phyloP scores from a whole-genome alignment of 1,284 basidiomycete genomes.

The Rhodotorula sp. region DNA sequence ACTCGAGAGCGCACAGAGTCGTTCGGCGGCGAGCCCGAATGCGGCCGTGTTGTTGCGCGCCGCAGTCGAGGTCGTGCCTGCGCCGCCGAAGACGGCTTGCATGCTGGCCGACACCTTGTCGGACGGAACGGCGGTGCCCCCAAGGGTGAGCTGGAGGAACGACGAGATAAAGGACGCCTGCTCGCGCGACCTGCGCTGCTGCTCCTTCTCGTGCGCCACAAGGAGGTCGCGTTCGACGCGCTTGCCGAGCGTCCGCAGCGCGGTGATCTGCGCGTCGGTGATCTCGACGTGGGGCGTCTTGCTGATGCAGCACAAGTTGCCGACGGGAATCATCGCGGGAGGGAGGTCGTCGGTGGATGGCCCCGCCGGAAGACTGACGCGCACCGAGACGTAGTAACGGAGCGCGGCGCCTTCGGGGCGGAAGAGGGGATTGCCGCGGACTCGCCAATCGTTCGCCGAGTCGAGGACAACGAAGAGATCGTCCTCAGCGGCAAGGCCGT shows the following conservation, averaged over 20 bases:
- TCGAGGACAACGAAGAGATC: conserved; percentile 1
- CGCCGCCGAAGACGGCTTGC: conserved; percentile 4
- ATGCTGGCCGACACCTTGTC: neutral
- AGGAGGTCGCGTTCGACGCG: conserved; percentile 7
- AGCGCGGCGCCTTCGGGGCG: neutral
- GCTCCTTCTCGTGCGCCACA: neutral
- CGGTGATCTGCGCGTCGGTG: conserved; percentile 1
- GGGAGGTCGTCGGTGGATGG: neutral
- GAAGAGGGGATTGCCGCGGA: neutral
- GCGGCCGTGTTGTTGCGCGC: neutral
- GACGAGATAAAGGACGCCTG: conserved; percentile 1
- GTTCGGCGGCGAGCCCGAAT: conserved; percentile 1
- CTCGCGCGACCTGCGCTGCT: neutral
- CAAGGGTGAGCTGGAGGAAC: conserved; percentile 8
- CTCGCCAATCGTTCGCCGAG: neutral
- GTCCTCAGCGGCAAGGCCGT: neutral
- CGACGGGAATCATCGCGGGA: neutral
- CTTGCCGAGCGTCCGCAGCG: neutral
- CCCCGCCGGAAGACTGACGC: neutral
- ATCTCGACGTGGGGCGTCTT: neutral
- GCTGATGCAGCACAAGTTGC: neutral
- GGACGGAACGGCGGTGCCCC: neutral
- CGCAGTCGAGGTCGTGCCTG: neutral
- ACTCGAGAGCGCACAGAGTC: neutral
- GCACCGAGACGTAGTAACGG: neutral